Base-by-base conservation (phyloP, 208 protist species). In the Crithidia fasciculata region DNA sequence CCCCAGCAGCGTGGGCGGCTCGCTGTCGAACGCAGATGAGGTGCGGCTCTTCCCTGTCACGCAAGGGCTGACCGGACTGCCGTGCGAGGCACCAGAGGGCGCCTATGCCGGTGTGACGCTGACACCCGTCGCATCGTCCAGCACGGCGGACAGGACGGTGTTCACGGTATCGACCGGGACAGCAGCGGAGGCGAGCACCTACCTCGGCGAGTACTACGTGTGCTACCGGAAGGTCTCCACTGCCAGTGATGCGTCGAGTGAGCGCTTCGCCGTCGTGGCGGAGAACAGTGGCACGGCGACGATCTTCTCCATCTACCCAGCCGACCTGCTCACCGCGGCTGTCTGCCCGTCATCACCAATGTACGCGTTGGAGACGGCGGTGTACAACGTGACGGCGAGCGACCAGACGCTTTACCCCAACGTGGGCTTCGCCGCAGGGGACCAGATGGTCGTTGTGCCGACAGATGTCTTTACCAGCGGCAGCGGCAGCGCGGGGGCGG, bases 281-380 rank as follows among this genome's bases (percentile, higher is more conserved):
- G 77, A 84, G 69, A 74, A 71, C 52, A 56, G 62, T 41, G 83
- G 75, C 43, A 69, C 64, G 13, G 70, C 74, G 19, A 58, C 77
- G 8, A 85, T 72, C 62, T 96, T 96, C 59, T 89, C 87, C 39
- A 90, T 96, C 61, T 94, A 93, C 79, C 89, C 92, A 0, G 72
- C 68, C 4, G 80, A 82, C 40, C 50, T 80, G 8, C 68, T 90
- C n/a, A 87, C 81, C 28, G 67, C 63, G 0, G 61, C 44, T 6
- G 70, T 69, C 47, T 89, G 79, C 52, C 78, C 79, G n/a, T 58
- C 76, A 4, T 69, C 71, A 65, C 39, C 64, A 39, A 72, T 61
- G 71, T 93, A 73, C 76, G 83, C 77, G 3, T 69, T 89, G 49
- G 85, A 95, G 78, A 93, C 85, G 16, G 71, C 87, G 16, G 81